phyloP scores from a whole-genome alignment of 2,329 filamentous ascomycete species.

The Fusarium brevicatenulatum region DNA sequence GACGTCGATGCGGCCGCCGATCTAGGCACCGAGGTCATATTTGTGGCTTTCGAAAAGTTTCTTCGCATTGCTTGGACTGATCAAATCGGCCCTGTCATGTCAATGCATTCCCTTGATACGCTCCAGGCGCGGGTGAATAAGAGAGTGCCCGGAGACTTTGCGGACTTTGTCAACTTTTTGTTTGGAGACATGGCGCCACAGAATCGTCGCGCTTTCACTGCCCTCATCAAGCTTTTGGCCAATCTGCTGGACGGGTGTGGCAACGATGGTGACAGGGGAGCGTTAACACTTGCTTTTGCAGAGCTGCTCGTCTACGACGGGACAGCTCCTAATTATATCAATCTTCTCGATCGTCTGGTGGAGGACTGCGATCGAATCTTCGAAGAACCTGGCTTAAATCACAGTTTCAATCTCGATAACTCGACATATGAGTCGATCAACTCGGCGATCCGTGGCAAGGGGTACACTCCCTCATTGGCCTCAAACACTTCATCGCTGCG shows the following conservation, averaged over 20 bases:
- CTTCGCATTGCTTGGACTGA: slow-evolving; percentile 87
- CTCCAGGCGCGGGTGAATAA: slow-evolving; percentile 77
- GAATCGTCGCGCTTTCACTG: slow-evolving; percentile 80
- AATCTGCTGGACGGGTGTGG: slow-evolving; percentile 89
- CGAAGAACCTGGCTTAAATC: slow-evolving; percentile 64
- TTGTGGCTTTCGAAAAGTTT: slow-evolving; percentile 94
- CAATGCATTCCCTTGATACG: slow-evolving; percentile 73
- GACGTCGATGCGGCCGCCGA: slow-evolving; percentile 81
- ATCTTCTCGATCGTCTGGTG: slow-evolving; percentile 86
- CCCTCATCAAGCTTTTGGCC: slow-evolving; percentile 84
- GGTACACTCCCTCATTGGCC: slow-evolving; percentile 77
- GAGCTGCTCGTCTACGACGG: slow-evolving; percentile 84
- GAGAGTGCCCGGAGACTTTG: slow-evolving; percentile 77
- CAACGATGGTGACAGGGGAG: slow-evolving; percentile 90
- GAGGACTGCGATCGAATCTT: slow-evolving; percentile 93
- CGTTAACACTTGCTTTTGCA: slow-evolving; percentile 87
- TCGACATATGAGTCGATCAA: slow-evolving; percentile 68
- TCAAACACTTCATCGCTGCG: slow-evolving; percentile 89
- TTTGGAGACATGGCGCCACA: slow-evolving; percentile 75
- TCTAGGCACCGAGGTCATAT: slow-evolving; percentile 82
- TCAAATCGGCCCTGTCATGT: slow-evolving; percentile 86
- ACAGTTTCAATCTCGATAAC: slow-evolving; percentile 52
- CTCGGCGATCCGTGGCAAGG: slow-evolving; percentile 65
- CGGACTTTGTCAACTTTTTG: slow-evolving; percentile 72
- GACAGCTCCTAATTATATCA: slow-evolving; percentile 84